Percentiles rank a stretch among this genome's conserved stretches.
These are phyloP conservation scores for Lineolata rhizophorae DNA, from an alignment of 495 filamentous ascomycete genomes.

Conservation along the genomic window DNA sequence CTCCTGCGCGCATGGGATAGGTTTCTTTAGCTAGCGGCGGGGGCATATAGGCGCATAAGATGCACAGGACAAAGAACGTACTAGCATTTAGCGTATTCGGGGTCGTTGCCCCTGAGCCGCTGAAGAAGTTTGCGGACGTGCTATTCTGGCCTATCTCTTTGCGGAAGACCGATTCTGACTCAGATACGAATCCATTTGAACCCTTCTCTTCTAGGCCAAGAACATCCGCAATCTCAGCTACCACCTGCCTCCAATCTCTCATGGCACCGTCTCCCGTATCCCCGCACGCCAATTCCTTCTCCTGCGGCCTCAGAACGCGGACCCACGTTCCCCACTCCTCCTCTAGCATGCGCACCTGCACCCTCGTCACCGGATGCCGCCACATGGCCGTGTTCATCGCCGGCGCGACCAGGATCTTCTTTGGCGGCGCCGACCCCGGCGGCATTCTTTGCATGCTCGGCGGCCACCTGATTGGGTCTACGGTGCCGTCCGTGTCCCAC, in stretches of 20 bases:
- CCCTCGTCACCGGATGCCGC: conserved; percentile 55
- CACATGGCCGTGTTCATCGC: conserved; percentile 89
- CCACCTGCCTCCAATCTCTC: conserved; percentile 55
- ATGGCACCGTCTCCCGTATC: conserved; percentile 58
- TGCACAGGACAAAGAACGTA: too few relatives aligned
- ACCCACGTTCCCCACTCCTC: conserved; percentile 72
- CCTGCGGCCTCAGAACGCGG: conserved; percentile 41
- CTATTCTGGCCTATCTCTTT: too few relatives aligned
- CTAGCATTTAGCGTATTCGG: too few relatives aligned
- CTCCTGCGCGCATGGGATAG: too few relatives aligned
- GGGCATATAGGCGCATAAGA: too few relatives aligned
- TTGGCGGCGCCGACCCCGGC: conserved; percentile 11
- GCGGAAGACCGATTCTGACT: too few relatives aligned
- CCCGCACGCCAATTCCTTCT: conserved; percentile 65
- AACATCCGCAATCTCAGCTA: conserved; percentile 30
- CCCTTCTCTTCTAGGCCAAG: conserved; percentile 15
- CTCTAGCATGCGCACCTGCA: conserved; percentile 42
- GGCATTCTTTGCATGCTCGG: too few relatives aligned
- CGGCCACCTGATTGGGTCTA: conserved; percentile 2
- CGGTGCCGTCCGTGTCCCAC: conserved; percentile 51
- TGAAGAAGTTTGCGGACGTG: too few relatives aligned
- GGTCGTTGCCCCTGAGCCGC: too few relatives aligned
- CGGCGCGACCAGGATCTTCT: conserved; percentile 42
- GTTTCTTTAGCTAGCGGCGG: too few relatives aligned
- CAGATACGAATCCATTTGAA: too few relatives aligned